A percentile compares a stretch with the other conserved stretches of the same genome.
Evolutionary conservation across 2,329 filamentous ascomycete species (phyloP).

Genomic region (Ophiostoma piceae): DNA sequence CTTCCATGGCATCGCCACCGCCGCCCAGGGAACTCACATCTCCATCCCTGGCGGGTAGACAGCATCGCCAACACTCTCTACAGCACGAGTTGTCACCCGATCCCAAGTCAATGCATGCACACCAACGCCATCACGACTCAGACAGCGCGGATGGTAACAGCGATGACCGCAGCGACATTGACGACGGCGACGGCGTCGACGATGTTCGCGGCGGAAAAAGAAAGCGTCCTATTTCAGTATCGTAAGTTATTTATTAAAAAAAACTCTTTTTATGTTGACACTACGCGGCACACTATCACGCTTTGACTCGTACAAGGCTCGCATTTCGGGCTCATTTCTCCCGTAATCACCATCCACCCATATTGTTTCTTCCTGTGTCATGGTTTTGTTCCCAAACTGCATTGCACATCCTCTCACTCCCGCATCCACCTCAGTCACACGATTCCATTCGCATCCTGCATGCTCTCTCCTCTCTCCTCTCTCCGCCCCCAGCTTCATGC

Average conservation of each 20-base stretch:
- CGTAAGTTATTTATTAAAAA: slow-evolving; percentile 40
- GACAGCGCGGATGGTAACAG: slow-evolving; percentile 36
- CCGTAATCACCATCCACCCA: slow-evolving; percentile 3
- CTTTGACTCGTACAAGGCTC: slow-evolving; percentile 6
- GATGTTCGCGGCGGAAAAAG: slow-evolving; percentile 48
- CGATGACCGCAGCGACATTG: slow-evolving; percentile 37
- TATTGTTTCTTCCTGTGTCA: neutral
- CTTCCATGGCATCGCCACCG: slow-evolving; percentile 7
- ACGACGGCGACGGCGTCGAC: slow-evolving; percentile 43
- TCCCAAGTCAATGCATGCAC: slow-evolving; percentile 15
- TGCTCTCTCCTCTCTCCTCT: neutral
- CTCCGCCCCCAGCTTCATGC: neutral
- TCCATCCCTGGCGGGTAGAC: slow-evolving; percentile 1
- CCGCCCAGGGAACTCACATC: neutral
- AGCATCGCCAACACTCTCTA: slow-evolving; percentile 18
- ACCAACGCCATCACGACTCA: slow-evolving; percentile 20
- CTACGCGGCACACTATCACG: neutral
- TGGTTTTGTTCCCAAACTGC: neutral
- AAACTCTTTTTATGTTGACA: neutral
- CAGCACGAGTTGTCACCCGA: slow-evolving; percentile 16
- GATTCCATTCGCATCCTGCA: neutral
- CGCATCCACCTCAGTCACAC: neutral
- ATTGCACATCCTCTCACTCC: neutral
- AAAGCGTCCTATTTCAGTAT: slow-evolving; percentile 57
- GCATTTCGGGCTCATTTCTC: slow-evolving; percentile 20